Conservation (phyloP, 345 rosid species). For the Aquilaria malaccensis region DNA sequence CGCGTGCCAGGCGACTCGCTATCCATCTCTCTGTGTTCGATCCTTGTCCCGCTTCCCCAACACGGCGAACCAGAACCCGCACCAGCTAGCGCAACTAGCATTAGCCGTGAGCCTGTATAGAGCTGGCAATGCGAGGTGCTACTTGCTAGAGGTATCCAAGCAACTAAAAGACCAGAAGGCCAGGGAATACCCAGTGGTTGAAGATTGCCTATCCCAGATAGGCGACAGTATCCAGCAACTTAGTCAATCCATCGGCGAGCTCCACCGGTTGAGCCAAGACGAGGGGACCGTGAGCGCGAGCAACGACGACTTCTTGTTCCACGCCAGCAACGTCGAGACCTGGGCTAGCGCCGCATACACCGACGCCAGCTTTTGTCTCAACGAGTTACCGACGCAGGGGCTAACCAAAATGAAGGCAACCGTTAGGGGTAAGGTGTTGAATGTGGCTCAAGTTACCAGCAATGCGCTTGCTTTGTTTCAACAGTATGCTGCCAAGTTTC, state of each 20-base stretch:
- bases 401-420: conserved; percentile 55
- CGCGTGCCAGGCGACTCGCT: conserved; percentile 53
- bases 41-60: conserved; percentile 38
- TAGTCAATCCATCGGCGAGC: conserved; percentile 49
- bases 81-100: conserved; percentile 57
- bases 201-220: conserved; percentile 61
- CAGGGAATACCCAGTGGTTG: conserved; percentile 35
- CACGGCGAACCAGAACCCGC: conserved; percentile 32
- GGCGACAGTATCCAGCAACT: conserved; percentile 50
- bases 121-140: conserved; percentile 42
- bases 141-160: conserved; percentile 37
- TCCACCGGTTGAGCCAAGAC: conserved; percentile 27
- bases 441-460: conserved; percentile 70
- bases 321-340: conserved; percentile 49
- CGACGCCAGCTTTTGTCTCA: conserved; percentile 51
- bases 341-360: conserved; percentile 79
- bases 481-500: conserved; percentile 38
- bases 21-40: conserved; percentile 43
- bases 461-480: conserved; percentile 76
- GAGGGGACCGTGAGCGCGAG: not conserved
- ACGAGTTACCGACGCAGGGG: conserved; percentile 36
- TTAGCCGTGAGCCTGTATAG: conserved; percentile 52
- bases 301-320: conserved; percentile 35
- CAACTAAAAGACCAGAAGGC: conserved; percentile 32
- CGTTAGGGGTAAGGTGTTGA: conserved; percentile 65